A percentile compares a stretch with the other conserved stretches of the same genome.
Evolutionary conservation across 2,329 filamentous ascomycete species (phyloP).

Genomic region (Curvularia hawaiiensis): DNA sequence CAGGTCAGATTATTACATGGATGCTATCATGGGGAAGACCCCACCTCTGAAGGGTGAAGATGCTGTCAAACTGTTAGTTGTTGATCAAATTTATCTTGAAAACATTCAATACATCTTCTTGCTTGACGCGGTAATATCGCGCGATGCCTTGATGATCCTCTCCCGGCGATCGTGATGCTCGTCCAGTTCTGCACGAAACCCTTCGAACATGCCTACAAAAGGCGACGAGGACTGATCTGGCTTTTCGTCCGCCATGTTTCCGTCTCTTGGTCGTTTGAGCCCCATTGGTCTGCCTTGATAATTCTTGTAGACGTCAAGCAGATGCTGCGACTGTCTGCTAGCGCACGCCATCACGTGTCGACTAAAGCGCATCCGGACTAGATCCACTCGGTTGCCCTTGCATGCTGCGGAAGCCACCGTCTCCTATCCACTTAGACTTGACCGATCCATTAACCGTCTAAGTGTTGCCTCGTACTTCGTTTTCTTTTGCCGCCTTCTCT

Average conservation of each 20-base stretch:
- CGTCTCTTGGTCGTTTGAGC: constrained; percentile 44
- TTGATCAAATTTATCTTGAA: not conserved
- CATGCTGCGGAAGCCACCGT: constrained; percentile 4
- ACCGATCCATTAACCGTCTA: not conserved
- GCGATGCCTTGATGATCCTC: constrained; percentile 84
- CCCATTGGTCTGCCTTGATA: constrained; percentile 24
- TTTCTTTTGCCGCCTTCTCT: not conserved
- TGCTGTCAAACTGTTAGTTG: constrained; percentile 56
- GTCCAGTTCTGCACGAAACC: constrained; percentile 85
- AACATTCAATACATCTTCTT: constrained; percentile 82
- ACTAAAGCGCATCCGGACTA: constrained; percentile 26
- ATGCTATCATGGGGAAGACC: not conserved
- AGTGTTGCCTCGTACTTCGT: not conserved
- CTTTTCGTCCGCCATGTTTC: constrained; percentile 42
- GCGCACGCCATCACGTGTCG: constrained; percentile 29
- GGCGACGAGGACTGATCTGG: constrained; percentile 47
- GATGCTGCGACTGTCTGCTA: constrained; percentile 26
- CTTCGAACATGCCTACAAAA: constrained; percentile 76
- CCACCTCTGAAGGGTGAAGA: constrained; percentile 82
- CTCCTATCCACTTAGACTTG: constrained; percentile 4
- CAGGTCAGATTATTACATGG: constrained; percentile 11
- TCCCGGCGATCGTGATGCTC: constrained; percentile 93
- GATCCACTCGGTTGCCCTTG: constrained; percentile 24
- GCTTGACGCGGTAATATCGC: constrained; percentile 90
- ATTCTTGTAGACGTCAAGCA: constrained; percentile 26